A percentile compares a stretch with the other conserved stretches of the same genome.
Conservation (phyloP, 768 basidiomycete genomes). For the Gloeostereum incarnatum region DNA sequence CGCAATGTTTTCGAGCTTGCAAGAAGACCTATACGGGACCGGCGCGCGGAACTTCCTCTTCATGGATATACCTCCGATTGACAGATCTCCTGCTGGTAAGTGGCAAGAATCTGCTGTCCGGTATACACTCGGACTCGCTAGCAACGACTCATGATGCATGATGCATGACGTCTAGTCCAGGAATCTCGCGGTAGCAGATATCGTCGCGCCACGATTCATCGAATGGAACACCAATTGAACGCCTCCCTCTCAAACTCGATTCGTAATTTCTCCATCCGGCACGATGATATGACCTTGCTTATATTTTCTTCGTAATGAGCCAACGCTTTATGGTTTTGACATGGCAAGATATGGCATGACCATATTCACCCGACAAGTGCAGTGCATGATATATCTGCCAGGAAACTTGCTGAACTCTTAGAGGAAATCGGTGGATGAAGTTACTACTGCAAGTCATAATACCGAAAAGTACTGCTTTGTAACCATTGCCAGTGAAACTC, state of each 20-base stretch:
- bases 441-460: too few species aligned
- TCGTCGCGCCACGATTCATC: constrained; percentile 7
- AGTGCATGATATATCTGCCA: too few species aligned
- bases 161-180: not conserved
- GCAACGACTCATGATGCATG: not conserved
- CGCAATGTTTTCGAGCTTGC: constrained; percentile 35
- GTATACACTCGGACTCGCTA: not conserved
- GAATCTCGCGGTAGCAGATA: too few species aligned
- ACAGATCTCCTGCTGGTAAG: constrained; percentile 22
- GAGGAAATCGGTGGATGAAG: too few species aligned
- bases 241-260: constrained; percentile 20
- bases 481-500: too few species aligned
- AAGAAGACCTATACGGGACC: constrained; percentile 36
- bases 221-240: constrained; percentile 43
- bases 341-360: constrained; percentile 46
- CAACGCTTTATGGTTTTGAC: too few species aligned
- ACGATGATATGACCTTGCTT: constrained; percentile 37
- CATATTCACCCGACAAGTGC: constrained; percentile 44
- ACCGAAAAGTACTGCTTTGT: too few species aligned
- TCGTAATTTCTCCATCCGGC: constrained; percentile 26
- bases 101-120: too few species aligned
- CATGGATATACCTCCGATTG: constrained; percentile 27
- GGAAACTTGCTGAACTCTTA: too few species aligned
- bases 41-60: constrained; percentile 46
- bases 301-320: constrained; percentile 43